A percentile compares a stretch with the other conserved stretches of the same genome.
Conservation (phyloP, 257 asterid genomes). For the Eucommia ulmoides region DNA sequence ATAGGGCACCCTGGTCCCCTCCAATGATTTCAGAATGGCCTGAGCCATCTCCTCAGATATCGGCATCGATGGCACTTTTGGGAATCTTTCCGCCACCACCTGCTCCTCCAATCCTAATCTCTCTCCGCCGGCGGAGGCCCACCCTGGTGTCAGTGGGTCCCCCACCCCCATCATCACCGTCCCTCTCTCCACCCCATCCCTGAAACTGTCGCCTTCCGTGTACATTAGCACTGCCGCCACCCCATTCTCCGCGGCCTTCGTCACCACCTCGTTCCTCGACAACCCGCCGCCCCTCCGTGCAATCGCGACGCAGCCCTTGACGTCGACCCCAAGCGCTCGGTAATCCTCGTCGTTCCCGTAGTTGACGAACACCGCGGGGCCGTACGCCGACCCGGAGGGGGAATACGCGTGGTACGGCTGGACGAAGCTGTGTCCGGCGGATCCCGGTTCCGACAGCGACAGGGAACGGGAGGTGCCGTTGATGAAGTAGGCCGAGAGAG, state of each 20-base stretch:
- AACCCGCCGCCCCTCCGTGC: conserved; percentile 64
- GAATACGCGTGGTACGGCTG: conserved; percentile 83
- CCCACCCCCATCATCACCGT: conserved; percentile 82
- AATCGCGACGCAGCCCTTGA: conserved; percentile 64
- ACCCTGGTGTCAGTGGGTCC: conserved; percentile 92
- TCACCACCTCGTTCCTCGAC: conserved; percentile 62
- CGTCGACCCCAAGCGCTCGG: conserved; percentile 45
- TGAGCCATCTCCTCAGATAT: conserved; percentile 63
- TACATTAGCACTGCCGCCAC: conserved; percentile 80
- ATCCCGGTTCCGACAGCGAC: conserved; percentile 37
- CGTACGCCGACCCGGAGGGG: conserved; percentile 72
- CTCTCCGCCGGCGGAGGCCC: conserved; percentile 68
- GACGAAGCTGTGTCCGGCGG: conserved; percentile 27
- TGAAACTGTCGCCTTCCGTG: conserved; percentile 41
- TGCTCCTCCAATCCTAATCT: conserved; percentile 38
- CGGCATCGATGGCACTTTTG: conserved; percentile 73
- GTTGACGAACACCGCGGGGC: conserved; percentile 55
- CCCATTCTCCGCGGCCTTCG: conserved; percentile 70
- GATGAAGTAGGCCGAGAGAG: conserved; percentile 35
- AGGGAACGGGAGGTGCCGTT: conserved; percentile 31
- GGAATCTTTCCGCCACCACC: conserved; percentile 42
- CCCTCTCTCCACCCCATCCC: conserved; percentile 85
- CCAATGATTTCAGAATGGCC: conserved; percentile 38
- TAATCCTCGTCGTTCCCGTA: conserved; percentile 73
- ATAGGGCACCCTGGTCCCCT: conserved; percentile 36